phyloP scores from a whole-genome alignment of 2,329 filamentous ascomycete genomes.

The Colletotrichum sansevieriae region DNA sequence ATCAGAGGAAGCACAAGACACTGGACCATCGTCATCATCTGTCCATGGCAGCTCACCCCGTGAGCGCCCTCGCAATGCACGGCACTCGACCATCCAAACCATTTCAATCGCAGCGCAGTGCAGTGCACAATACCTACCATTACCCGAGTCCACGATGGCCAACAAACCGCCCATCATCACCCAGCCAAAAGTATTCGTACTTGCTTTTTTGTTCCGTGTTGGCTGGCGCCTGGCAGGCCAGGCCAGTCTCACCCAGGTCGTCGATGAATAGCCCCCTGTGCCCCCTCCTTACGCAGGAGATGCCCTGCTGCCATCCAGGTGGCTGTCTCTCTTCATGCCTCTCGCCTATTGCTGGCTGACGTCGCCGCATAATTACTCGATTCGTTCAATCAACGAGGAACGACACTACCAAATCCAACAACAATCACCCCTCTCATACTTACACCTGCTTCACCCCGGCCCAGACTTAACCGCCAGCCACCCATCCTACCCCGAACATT shows the following conservation, averaged over 20 bases:
- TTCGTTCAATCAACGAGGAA: constrained; percentile 5
- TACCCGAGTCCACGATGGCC: neutral
- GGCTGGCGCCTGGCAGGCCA: constrained; percentile 15
- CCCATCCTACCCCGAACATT: constrained; percentile 20
- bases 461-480: constrained; percentile 21
- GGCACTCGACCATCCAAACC: constrained; percentile 7
- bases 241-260: neutral
- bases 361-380: neutral
- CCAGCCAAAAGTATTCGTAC: neutral
- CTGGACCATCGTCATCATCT: constrained; percentile 10
- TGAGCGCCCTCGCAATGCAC: neutral
- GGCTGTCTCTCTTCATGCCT: constrained; percentile 8
- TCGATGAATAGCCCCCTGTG: constrained; percentile 1
- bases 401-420: constrained; percentile 1
- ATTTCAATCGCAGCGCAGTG: neutral
- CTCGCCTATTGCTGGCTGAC: constrained; percentile 26
- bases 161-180: neutral
- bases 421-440: constrained; percentile 7
- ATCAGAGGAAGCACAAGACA: constrained; percentile 18
- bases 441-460: neutral
- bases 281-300: constrained; percentile 22
- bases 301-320: neutral
- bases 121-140: neutral
- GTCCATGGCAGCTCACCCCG: neutral
- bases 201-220: constrained; percentile 9